Conservation (phyloP, 1,284 basidiomycete genomes). For the Ceratobasidium sp. region DNA sequence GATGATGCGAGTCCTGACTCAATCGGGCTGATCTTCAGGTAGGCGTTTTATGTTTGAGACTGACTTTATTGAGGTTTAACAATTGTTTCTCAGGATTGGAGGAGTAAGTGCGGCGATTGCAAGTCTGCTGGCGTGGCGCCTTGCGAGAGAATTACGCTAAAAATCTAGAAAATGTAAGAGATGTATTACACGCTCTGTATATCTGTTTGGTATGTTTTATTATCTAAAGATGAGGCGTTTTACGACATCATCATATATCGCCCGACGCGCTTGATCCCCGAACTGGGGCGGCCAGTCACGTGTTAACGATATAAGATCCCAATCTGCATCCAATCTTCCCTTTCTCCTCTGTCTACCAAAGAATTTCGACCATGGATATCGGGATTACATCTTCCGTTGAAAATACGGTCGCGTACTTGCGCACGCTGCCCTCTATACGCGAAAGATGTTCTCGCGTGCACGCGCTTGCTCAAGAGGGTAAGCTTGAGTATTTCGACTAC, state of each 20-base stretch:
- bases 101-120: conserved; percentile 79
- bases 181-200: conserved; percentile 10
- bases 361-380: conserved; percentile 29
- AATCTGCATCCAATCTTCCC: not conserved
- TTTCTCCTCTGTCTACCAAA: not conserved
- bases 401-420: conserved; percentile 73
- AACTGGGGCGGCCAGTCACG: conserved; percentile 22
- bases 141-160: conserved; percentile 60
- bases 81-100: conserved; percentile 64
- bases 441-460: conserved; percentile 86
- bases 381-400: conserved; percentile 1
- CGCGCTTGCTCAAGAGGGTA: conserved; percentile 76
- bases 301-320: conserved; percentile 14
- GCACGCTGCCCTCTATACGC: conserved; percentile 88
- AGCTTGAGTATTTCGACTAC: conserved; percentile 89
- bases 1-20: conserved; percentile 66
- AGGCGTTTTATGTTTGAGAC: conserved; percentile 50
- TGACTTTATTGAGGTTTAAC: conserved; percentile 37
- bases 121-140: conserved; percentile 74
- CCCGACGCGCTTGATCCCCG: conserved; percentile 16
- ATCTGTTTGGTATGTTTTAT: not conserved
- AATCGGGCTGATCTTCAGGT: conserved; percentile 84
- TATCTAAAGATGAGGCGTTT: no score
- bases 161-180: not conserved
- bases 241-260: no score